phyloP scores from a whole-genome alignment of 2,329 filamentous ascomycete genomes.

The Alternaria gansuensis region DNA sequence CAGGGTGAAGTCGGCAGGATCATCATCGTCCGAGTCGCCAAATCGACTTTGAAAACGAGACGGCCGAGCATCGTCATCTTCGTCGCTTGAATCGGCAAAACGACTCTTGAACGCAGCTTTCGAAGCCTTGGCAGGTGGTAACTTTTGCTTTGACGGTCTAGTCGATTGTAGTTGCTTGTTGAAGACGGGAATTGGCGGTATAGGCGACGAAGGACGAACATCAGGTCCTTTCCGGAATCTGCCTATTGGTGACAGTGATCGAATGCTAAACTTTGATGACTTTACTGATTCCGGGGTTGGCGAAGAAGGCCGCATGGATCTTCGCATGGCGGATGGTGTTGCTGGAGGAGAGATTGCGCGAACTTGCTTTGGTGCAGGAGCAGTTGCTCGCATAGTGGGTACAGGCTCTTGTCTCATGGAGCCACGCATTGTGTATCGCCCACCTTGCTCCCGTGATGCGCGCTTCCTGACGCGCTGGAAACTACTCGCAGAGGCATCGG shows the following conservation, averaged over 20 bases:
- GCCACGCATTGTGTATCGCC: conserved; percentile 69
- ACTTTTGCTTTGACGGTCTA: conserved; percentile 29
- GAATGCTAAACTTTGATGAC: conserved; percentile 70
- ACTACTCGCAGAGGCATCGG: conserved; percentile 69
- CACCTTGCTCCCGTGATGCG: conserved; percentile 50
- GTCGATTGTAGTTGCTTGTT: conserved; percentile 32
- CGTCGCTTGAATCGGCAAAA: conserved; percentile 76
- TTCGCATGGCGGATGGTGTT: conserved; percentile 41
- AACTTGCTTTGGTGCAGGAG: conserved; percentile 48
- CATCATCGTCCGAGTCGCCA: conserved; percentile 63
- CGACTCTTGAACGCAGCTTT: conserved; percentile 55
- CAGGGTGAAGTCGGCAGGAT: conserved; percentile 59
- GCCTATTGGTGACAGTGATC: conserved; percentile 73
- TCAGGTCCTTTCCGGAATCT: conserved; percentile 58
- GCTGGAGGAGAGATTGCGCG: conserved; percentile 55
- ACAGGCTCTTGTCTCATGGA: conserved; percentile 69
- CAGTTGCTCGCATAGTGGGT: conserved; percentile 44
- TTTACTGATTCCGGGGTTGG: conserved; percentile 43
- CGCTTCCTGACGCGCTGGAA: conserved; percentile 71
- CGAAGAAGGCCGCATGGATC: conserved; percentile 47
- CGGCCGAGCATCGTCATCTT: conserved; percentile 50
- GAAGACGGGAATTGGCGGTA: conserved; percentile 30
- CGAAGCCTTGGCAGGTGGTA: conserved; percentile 27
- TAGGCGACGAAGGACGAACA: conserved; percentile 26
- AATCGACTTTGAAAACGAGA: conserved; percentile 58